Percentiles rank a stretch among this genome's conserved stretches.
Evolutionary conservation across 2,329 filamentous ascomycete genomes (phyloP).

Genomic region (Scortechinia acanthostroma): DNA sequence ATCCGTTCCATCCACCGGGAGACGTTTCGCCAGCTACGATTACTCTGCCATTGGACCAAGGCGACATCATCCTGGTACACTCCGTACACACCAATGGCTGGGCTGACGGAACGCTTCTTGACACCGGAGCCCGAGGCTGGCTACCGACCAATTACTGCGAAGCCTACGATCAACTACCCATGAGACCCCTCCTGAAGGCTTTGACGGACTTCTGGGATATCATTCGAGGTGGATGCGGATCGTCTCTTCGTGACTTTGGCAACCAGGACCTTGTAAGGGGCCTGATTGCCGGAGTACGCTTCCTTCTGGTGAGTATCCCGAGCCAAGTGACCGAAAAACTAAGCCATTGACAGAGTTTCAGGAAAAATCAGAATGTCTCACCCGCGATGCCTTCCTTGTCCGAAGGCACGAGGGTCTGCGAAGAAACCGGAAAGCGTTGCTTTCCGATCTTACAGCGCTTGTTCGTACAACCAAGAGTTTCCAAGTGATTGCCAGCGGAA

Average conservation of each 20-base stretch:
- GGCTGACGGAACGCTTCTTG: constrained; percentile 88
- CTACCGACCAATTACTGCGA: constrained; percentile 97
- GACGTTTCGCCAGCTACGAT: constrained; percentile 77
- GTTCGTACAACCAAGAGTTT: constrained; percentile 84
- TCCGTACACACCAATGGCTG: constrained; percentile 97
- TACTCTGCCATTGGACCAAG: constrained; percentile 79
- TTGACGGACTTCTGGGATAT: constrained; percentile 89
- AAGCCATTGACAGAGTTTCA: too few species aligned
- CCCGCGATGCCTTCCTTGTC: constrained; percentile 70
- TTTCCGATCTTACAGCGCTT: constrained; percentile 82
- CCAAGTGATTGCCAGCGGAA: constrained; percentile 60
- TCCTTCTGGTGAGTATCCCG: constrained; percentile 65
- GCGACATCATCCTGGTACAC: constrained; percentile 88
- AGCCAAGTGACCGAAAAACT: neutral
- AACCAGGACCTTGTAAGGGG: constrained; percentile 92
- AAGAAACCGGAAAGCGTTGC: constrained; percentile 74
- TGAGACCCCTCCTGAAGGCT: constrained; percentile 77
- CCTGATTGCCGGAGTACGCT: constrained; percentile 86
- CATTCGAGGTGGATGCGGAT: constrained; percentile 65
- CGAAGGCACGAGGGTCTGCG: constrained; percentile 71
- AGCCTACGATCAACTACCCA: constrained; percentile 80
- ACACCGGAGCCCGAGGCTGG: constrained; percentile 85
- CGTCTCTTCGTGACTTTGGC: constrained; percentile 57
- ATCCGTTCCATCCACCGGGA: constrained; percentile 78
- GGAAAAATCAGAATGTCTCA: constrained; percentile 73